Evolutionary conservation across 352 stramenopile species (phyloP), one percentile per base, ranked within the genome.

Genomic region (Pythium dissimile): DNA sequence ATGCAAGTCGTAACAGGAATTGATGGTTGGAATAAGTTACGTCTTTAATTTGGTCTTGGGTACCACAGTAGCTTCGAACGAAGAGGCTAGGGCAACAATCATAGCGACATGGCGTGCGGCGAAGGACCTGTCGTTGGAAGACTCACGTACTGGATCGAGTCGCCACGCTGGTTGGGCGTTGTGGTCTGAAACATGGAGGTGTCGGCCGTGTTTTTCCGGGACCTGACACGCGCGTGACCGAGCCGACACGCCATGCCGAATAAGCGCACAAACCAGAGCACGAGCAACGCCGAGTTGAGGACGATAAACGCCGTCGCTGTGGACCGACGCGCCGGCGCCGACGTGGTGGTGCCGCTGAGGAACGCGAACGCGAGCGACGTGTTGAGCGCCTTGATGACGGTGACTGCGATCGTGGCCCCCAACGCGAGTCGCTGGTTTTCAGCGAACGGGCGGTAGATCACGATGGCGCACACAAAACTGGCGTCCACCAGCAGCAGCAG

Each of bases 321-420:
- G 6, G 49, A 21, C 6, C 31, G 23, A 11, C 46, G 55, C 1
- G 5, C 43, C 11, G 57, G 35, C n/a, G 37, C 13, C 11, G 43
- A 41, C 7, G 28, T 30, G 39, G 15, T 20, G 2, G 38, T 24
- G 27, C 24, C 37, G 18, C 31, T 51, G 24, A 68, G 30, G 28
- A 68, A 68, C 10, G 51, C 53, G 41, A 68, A 68, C n/a, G 54
- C 60, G 2, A 68, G 43, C 4, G 54, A 49, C 1, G 43, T 57
- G 26, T 68, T 63, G 2, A 68, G 5, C 2, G 57, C 38, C 44
- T 54, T 53, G 41, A 68, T 11, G 21, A 53, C 4, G 8, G 20
- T 31, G 18, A 64, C 32, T 15, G 10, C 18, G 16, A 43, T 15
- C 0, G 43, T 52, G 13, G 54, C 24, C 6, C 20, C 15, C 39